A percentile compares a stretch with the other conserved stretches of the same genome.
These are phyloP conservation scores for Tricholoma flavovirens DNA, from an alignment of 768 basidiomycete genomes.

Conservation along the genomic window DNA sequence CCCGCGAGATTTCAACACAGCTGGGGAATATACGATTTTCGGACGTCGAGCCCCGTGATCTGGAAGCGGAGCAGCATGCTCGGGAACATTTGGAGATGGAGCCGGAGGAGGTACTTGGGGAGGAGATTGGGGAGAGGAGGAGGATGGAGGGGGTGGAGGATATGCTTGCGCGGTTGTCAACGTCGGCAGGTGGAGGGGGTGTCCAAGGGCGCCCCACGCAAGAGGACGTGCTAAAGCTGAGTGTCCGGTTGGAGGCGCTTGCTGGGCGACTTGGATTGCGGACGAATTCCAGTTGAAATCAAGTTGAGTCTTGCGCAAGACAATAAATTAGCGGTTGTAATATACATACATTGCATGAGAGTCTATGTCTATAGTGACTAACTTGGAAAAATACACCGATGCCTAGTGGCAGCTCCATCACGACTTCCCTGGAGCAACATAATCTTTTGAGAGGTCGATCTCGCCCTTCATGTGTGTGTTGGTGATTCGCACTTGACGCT, in stretches of 20 bases:
- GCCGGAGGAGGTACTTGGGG: conserved; percentile 29
- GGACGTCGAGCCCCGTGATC: conserved; percentile 70
- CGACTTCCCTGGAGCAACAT: conserved; percentile 36
- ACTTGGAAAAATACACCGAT: not conserved
- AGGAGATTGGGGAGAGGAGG: conserved; percentile 40
- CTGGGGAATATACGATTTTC: conserved; percentile 59
- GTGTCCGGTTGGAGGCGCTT: conserved; percentile 29
- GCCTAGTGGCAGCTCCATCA: not conserved
- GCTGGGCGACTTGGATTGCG: conserved; percentile 26
- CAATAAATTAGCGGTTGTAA: not conserved
- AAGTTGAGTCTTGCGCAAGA: not conserved
- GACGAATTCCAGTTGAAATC: too few species aligned
- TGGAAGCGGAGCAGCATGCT: conserved; percentile 76
- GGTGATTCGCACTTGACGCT: conserved; percentile 77
- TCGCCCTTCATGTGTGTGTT: conserved; percentile 84
- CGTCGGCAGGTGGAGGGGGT: conserved; percentile 24
- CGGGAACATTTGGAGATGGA: conserved; percentile 53
- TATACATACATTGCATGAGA: not conserved
- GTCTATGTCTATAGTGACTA: not conserved
- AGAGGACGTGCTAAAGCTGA: conserved; percentile 37
- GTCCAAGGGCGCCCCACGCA: conserved; percentile 25
- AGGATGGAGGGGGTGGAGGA: conserved; percentile 54
- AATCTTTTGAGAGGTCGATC: conserved; percentile 81
- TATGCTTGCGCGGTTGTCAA: conserved; percentile 41
- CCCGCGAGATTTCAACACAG: conserved; percentile 46